A percentile compares a stretch with the other conserved stretches of the same genome.
Conservation (phyloP, 192 early-diverging fungal species). For the Coemansia sp. region DNA sequence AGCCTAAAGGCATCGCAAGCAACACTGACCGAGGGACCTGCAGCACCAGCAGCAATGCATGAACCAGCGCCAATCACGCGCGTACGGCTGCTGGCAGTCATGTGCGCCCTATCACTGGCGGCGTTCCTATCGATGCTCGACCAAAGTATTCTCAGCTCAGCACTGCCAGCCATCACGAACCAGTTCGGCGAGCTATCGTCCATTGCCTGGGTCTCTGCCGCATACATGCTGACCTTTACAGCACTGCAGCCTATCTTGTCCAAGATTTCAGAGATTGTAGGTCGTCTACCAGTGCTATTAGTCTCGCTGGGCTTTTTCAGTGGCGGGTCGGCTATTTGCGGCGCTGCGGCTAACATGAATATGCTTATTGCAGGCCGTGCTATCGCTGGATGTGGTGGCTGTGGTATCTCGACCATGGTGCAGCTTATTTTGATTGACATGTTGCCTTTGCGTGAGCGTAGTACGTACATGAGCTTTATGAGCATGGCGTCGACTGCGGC, state of each 20-base stretch:
- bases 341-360: conserved; percentile 58
- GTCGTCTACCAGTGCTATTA: conserved; percentile 58
- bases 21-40: conserved; percentile 27
- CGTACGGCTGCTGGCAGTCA: conserved; percentile 25
- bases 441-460: conserved; percentile 58
- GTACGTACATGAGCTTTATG: conserved; percentile 61
- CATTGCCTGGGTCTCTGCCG: conserved; percentile 74
- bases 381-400: conserved; percentile 66
- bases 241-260: conserved; percentile 75
- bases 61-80: conserved; percentile 20
- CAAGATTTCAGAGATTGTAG: conserved; percentile 79
- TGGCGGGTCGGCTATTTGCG: conserved; percentile 55
- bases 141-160: conserved; percentile 69
- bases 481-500: conserved; percentile 58
- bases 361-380: conserved; percentile 67
- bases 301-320: conserved; percentile 58
- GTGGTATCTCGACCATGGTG: conserved; percentile 62
- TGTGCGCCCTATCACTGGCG: conserved; percentile 36
- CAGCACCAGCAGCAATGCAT: background rate
- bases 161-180: conserved; percentile 60
- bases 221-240: conserved; percentile 67
- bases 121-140: conserved; percentile 65
- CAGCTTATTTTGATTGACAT: conserved; percentile 69
- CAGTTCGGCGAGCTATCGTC: conserved; percentile 59
- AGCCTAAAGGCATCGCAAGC: conserved; percentile 24